phyloP scores from a whole-genome alignment of 495 filamentous ascomycete genomes.

The Coniosporium apollinis region DNA sequence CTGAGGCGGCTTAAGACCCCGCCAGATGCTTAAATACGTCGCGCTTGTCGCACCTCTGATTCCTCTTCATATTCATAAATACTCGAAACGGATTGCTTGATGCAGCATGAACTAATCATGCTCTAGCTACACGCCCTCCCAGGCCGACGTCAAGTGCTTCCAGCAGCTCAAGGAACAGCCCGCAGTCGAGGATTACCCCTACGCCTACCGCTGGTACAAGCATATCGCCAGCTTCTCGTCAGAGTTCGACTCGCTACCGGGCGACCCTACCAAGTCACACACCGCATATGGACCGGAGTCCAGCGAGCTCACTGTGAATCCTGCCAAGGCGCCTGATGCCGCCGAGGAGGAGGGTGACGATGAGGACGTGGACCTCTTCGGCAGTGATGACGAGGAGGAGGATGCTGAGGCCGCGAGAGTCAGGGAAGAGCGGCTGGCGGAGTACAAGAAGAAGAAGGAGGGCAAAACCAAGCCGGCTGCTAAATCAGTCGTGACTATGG shows the following conservation, averaged over 20 bases:
- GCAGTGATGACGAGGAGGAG: conserved; percentile 79
- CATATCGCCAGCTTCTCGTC: conserved; percentile 82
- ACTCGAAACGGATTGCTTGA: background rate
- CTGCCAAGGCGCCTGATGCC: conserved; percentile 62
- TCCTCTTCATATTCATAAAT: conserved; percentile 12
- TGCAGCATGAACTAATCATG: conserved; percentile 1
- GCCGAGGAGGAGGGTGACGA: conserved; percentile 56
- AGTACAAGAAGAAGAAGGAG: conserved; percentile 96
- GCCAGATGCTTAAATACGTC: conserved; percentile 69
- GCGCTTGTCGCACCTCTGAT: conserved; percentile 78
- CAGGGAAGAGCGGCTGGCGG: conserved; percentile 74
- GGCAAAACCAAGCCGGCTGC: conserved; percentile 75
- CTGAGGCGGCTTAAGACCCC: conserved; percentile 97
- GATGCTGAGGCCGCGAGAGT: conserved; percentile 68
- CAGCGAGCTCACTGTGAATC: conserved; percentile 55
- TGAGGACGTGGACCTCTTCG: conserved; percentile 80
- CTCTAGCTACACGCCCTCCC: conserved; percentile 61
- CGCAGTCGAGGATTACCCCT: conserved; percentile 70
- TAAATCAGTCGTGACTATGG: conserved; percentile 88
- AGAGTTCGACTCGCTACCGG: conserved; percentile 79
- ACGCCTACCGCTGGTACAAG: conserved; percentile 96
- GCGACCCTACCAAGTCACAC: conserved; percentile 75
- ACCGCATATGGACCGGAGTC: conserved; percentile 84
- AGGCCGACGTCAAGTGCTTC: conserved; percentile 91
- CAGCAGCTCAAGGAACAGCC: conserved; percentile 68